Percentiles rank a stretch among this genome's conserved stretches.
Conservation (phyloP, 805 yeast species). For the Hanseniaspora taiwanica region DNA sequence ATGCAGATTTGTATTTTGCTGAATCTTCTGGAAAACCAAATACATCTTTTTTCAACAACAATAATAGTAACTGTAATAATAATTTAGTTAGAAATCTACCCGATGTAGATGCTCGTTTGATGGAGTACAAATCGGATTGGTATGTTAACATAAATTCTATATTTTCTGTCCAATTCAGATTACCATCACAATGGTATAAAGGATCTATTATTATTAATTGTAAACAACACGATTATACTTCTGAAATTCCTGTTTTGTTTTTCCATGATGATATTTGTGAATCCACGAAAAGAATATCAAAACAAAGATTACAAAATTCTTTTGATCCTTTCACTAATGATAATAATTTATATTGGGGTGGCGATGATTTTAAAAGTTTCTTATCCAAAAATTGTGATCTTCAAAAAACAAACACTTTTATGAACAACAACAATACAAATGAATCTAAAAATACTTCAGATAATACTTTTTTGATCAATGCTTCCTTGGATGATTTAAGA, state of each 20-base stretch:
- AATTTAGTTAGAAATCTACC: background rate
- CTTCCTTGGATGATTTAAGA: slow-evolving; percentile 25
- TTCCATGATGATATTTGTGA: slow-evolving; percentile 86
- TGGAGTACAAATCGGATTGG: slow-evolving; percentile 10
- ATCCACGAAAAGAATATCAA: slow-evolving; percentile 53
- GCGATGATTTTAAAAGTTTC: slow-evolving; percentile 53
- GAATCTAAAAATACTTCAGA: slow-evolving; percentile 24
- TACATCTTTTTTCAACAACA: too few species aligned
- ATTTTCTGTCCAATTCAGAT: slow-evolving; percentile 71
- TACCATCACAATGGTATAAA: slow-evolving; percentile 77
- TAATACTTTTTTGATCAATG: slow-evolving; percentile 3
- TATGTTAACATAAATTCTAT: slow-evolving; percentile 17
- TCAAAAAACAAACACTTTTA: slow-evolving; percentile 67
- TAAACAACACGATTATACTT: slow-evolving; percentile 33
- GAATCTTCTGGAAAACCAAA: background rate
- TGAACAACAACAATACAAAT: slow-evolving; percentile 26
- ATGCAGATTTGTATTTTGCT: background rate
- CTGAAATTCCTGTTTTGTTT: slow-evolving; percentile 68
- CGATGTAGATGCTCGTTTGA: slow-evolving; percentile 15
- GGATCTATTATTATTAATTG: slow-evolving; percentile 76
- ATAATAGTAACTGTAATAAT: too few species aligned
- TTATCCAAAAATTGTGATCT: slow-evolving; percentile 44
- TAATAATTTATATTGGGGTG: slow-evolving; percentile 77
- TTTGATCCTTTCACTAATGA: slow-evolving; percentile 62
- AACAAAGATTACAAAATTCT: slow-evolving; percentile 36